Evolutionary conservation across 345 rosid genomes (phyloP).

Genomic region (Raphanus raphanistrum): DNA sequence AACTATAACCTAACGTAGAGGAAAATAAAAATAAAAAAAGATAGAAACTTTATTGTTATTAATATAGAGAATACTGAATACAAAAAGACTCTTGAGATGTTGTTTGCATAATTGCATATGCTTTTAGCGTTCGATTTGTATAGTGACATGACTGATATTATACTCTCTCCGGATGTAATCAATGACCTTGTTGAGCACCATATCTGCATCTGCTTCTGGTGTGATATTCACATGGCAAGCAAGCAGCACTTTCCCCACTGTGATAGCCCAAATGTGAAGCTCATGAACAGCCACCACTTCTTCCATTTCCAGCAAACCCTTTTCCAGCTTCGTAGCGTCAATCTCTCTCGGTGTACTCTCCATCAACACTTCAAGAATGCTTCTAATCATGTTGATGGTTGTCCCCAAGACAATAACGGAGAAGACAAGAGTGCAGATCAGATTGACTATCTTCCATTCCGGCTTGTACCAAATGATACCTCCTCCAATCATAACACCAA

Average conservation of each 20-base stretch:
- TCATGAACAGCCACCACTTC: constrained; percentile 76
- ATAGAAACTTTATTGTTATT: constrained; percentile 20
- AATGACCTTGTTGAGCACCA: constrained; percentile 65
- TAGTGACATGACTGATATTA: constrained; percentile 73
- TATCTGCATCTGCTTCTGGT: constrained; percentile 70
- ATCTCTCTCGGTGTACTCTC: constrained; percentile 87
- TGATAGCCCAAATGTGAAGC: constrained; percentile 81
- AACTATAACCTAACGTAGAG: neutral
- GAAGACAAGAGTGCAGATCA: constrained; percentile 71
- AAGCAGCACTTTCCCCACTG: constrained; percentile 69
- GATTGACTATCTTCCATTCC: constrained; percentile 62
- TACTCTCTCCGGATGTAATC: constrained; percentile 66
- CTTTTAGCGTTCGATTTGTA: constrained; percentile 67
- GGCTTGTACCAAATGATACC: constrained; percentile 73
- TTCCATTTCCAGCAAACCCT: constrained; percentile 65
- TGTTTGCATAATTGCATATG: neutral
- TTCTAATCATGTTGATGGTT: constrained; percentile 69
- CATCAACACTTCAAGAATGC: constrained; percentile 74
- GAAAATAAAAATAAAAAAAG: neutral
- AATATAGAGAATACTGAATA: constrained; percentile 17
- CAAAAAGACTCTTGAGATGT: constrained; percentile 1
- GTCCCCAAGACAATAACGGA: constrained; percentile 74
- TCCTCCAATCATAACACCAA: constrained; percentile 88
- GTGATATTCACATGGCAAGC: constrained; percentile 80
- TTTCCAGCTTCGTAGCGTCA: constrained; percentile 66